Base-by-base conservation (phyloP, 768 basidiomycete genomes). In the Agrocybe chaxingu region DNA sequence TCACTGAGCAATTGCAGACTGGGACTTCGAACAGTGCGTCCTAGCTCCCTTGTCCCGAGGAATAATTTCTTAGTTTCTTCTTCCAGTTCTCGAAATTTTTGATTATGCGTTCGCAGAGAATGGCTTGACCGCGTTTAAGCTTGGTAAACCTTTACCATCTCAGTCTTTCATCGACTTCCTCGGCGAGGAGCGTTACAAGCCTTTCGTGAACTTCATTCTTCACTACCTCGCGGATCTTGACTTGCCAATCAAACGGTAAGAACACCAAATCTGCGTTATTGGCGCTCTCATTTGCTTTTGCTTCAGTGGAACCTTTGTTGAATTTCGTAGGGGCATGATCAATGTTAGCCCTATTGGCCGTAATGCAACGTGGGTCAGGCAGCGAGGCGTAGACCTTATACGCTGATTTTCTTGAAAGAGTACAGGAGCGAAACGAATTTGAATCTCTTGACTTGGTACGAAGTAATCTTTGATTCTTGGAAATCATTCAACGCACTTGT, bases 271-370 rank as follows among this genome's bases (percentile, higher is more conserved):
- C 4, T 31, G 30, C 3, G 13, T 13, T 8, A 29, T 11, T 11
- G 34, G 29, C 7, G 48, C 1, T 16, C 19, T 8, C 10, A 10
- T 48, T 36, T 43, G 12, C 29, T 19, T 40, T 34, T 13, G 12
- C 32, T 43, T 11, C 51, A 75, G 97, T 42, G 97, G 97, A 40
- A 99, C 97, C 1, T 99, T 99, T 62, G 74, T 98, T 55, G 97
- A 99, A 70, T 98, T 94, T 72, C 81, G 97, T 44, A 92, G 85
- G 50, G 96, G 97, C 8, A 99, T 99, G 97, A 77, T 98, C 66
- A 99, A 99, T 61, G 85, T 99, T 56, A 94, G 89, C 58, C 97
- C 97, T 1, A 84, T 99, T 39, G 97, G 97, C 5, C 82, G 97
- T 55, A 98, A 98, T 62, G 94, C 94, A 43, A 88, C 84, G 95